Evolutionary conservation across 768 basidiomycete species (phyloP), one percentile per base, ranked within the genome.

Genomic region (Austroboletus festivus): DNA sequence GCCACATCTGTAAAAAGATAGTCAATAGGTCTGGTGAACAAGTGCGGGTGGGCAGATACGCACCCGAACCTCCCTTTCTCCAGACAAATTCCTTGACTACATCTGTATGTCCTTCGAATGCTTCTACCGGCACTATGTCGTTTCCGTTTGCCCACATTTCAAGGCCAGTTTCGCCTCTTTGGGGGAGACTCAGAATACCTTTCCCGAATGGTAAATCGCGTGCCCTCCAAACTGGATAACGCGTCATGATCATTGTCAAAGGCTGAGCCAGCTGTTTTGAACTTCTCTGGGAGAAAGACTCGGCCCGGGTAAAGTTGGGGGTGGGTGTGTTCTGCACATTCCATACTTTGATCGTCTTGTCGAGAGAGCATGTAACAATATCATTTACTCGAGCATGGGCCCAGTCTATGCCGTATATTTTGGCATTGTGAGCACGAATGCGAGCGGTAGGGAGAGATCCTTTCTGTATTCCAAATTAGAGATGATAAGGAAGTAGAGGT

Each of bases 321-420:
- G 52, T 34, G 13, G 56, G 47, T 13, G 56, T 47, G 30, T 69
- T 59, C 18, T 63, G 54, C 22, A 54, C 67, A 47, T 77, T 75
- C 90, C 92, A 92, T 15, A 85, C 76, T 65, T 96, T 96, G 71
- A 97, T 89, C 0, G 89, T 86, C 63, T 87, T 91, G 73, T 97
- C 95, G 0, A 98, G 75, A 0, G 93, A 94, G 62, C 96, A 99
- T 1, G 95, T 97, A 9, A 95, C 83, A 30, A 99, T 77, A 63
- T 93, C 86, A 57, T 85, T 77, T n/a, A 76, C 70, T 35, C 74
- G 69, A 16, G 77, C 72, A 43, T 91, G 84, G 7, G 91, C 85
- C 94, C 95, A 99, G 68, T 98, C 95, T 46, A 99, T 93, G 2
- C 96, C 96, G 53, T 99, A 97, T 38, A 97, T 96, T 68, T 93